A percentile compares a stretch with the other conserved stretches of the same genome.
Conservation (phyloP, 192 early-diverging fungal species). For the Endogone sp. region DNA sequence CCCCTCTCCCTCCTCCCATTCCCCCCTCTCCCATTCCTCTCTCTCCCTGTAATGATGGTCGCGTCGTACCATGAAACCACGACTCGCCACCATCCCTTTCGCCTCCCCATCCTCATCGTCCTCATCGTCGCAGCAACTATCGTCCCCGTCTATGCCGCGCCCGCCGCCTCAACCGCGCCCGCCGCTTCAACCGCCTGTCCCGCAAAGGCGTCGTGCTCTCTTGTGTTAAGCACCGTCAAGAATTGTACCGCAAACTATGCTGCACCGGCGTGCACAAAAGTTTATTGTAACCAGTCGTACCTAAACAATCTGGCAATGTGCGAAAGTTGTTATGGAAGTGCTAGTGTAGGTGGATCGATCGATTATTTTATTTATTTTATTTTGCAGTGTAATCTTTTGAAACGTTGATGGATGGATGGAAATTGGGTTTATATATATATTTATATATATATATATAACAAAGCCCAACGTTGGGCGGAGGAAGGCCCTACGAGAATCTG, state of each 20-base stretch:
- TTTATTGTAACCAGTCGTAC: neutral
- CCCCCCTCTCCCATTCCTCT: neutral
- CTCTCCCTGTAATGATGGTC: neutral
- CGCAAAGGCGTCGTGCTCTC: neutral
- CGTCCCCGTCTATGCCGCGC: neutral
- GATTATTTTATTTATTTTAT: neutral
- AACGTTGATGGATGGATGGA: too few species aligned
- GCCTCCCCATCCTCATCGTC: neutral
- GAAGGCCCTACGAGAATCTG: too few species aligned
- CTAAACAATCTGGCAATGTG: neutral
- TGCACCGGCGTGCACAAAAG: neutral
- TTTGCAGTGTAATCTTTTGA: too few species aligned
- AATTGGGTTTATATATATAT: too few species aligned
- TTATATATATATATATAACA: too few species aligned
- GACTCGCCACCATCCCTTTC: neutral
- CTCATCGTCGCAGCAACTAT: neutral
- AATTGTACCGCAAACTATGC: neutral
- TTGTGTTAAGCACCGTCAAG: neutral
- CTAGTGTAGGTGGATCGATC: neutral
- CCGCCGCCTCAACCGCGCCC: neutral
- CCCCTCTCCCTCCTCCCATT: too few species aligned
- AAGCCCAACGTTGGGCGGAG: too few species aligned
- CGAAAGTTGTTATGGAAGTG: neutral
- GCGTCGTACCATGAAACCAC: neutral
- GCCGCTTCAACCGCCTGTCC: neutral